Base-by-base conservation (phyloP, 2,329 filamentous ascomycete genomes). In the Trichoderma sp. region DNA sequence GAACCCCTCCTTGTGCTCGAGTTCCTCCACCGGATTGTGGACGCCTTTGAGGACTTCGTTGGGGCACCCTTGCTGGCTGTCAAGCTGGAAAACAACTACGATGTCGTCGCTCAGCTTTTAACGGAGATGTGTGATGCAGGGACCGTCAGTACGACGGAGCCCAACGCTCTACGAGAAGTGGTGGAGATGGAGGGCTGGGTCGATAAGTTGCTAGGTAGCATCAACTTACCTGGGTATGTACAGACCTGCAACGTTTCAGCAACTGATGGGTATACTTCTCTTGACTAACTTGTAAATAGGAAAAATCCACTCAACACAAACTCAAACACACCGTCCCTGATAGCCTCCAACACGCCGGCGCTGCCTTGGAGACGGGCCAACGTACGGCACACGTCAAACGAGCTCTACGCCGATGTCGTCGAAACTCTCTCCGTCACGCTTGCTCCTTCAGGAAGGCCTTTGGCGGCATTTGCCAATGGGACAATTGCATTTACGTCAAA, bases 41-140 rank as follows among this genome's bases (percentile, higher is more conserved):
- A 99, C 87, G 93, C 94, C 14, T 90, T 99, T 41, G 96, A 98
- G 85, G 96, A 98, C 82, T 98, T 98, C 82, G 88, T 99, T 8
- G 95, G 96, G 75, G 92, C 94, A 63, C 97, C 97, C 16, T 86
- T 99, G 66, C 87, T 98, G 75, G 93, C 95, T 24, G 90, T 90
- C 82, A 98, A 97, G 86, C 93, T 99, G 78, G 95, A 98, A 84
- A 90, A 88, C 79, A 95, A 91, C 84, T 98, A 98, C 85, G 94
- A 98, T 90, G 93, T 98, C 33, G 93, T 97, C 41, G 95, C 95
- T 21, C 97, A 99, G 85, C 86, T 99, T 31, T 88, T 98, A 76
- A 94, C 92, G 77, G 97, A 99, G 85, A 97, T 99, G 93, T 98
- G 97, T 83, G 97, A 99, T 87, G 94, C 92, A 56, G 97, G 97